Evolutionary conservation across 1,284 basidiomycete genomes (phyloP).

Genomic region (Pascua guehoae): DNA sequence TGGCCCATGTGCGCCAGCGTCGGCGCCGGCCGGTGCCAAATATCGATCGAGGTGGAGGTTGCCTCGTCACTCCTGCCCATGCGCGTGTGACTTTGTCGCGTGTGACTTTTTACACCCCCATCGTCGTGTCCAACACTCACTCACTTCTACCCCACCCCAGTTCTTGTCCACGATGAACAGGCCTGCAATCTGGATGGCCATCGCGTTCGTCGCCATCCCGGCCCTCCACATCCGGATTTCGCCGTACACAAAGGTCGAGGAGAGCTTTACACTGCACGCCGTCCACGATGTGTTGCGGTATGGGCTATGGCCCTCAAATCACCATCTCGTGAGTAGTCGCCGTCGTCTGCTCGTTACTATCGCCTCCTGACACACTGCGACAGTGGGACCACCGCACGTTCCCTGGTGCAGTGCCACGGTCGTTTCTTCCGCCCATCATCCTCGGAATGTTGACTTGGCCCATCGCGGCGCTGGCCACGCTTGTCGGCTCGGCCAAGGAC

Average conservation of each 20-base stretch:
- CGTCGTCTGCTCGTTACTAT: neutral
- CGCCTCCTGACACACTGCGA: neutral
- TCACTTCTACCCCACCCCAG: no score
- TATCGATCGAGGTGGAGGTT: no score
- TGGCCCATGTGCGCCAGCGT: no score
- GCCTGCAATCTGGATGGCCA: neutral
- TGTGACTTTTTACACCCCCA: no score
- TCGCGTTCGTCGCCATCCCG: slow-evolving; percentile 56
- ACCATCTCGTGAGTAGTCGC: slow-evolving; percentile 18
- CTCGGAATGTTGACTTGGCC: slow-evolving; percentile 38
- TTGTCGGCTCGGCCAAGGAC: neutral
- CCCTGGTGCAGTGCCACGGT: slow-evolving; percentile 83
- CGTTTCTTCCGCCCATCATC: slow-evolving; percentile 62
- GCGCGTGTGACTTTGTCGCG: no score
- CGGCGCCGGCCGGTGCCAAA: no score
- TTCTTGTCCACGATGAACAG: no score
- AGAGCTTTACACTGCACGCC: slow-evolving; percentile 92
- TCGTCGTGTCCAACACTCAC: no score
- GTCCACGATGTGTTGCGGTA: slow-evolving; percentile 76
- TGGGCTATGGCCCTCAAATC: slow-evolving; percentile 52
- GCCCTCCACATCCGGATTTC: slow-evolving; percentile 68
- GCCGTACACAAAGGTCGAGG: slow-evolving; percentile 95
- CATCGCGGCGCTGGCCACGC: slow-evolving; percentile 1
- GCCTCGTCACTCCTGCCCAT: no score
- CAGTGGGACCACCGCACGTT: slow-evolving; percentile 89